These are phyloP conservation scores for Candida sakaeoensis DNA, from an alignment of 805 yeast genomes.

Conservation along the genomic window DNA sequence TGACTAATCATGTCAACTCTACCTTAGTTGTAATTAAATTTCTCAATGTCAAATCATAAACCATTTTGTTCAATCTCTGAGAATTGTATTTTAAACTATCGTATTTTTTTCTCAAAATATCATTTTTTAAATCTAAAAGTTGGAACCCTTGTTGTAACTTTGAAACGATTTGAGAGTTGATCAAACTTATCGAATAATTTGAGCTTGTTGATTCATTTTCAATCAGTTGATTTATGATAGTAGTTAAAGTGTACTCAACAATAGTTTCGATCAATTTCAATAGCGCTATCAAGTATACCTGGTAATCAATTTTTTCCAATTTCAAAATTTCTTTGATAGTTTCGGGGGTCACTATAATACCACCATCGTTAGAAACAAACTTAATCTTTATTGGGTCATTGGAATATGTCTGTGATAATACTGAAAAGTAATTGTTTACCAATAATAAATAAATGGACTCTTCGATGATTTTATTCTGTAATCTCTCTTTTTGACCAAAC, in stretches of 20 bases:
- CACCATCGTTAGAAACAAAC: constrained; percentile 11
- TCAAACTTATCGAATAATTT: constrained; percentile 17
- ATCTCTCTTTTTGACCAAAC: constrained; percentile 16
- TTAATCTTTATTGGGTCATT: constrained; percentile 8
- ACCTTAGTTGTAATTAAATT: constrained; percentile 15
- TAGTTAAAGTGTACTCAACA: constrained; percentile 23
- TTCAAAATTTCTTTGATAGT: constrained; percentile 12
- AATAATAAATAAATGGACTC: constrained; percentile 18
- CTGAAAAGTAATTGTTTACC: constrained; percentile 16
- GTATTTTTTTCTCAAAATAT: constrained; percentile 21
- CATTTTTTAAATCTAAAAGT: constrained; percentile 27
- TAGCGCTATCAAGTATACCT: constrained; percentile 19
- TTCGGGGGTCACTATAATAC: constrained; percentile 19
- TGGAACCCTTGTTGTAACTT: constrained; percentile 25
- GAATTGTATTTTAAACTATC: constrained; percentile 28
- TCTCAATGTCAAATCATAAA: constrained; percentile 22
- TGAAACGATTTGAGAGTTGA: constrained; percentile 21
- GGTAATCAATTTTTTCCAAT: constrained; percentile 14
- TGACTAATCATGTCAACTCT: constrained; percentile 5
- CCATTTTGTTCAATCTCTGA: constrained; percentile 24
- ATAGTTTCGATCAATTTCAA: constrained; percentile 20
- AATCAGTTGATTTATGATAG: constrained; percentile 20
- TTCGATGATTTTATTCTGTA: constrained; percentile 16
- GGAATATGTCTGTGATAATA: constrained; percentile 12
- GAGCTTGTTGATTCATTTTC: constrained; percentile 4